These are phyloP conservation scores for Aspergillus versicolor DNA, from an alignment of 2,329 filamentous ascomycete genomes.

Conservation along the genomic window DNA sequence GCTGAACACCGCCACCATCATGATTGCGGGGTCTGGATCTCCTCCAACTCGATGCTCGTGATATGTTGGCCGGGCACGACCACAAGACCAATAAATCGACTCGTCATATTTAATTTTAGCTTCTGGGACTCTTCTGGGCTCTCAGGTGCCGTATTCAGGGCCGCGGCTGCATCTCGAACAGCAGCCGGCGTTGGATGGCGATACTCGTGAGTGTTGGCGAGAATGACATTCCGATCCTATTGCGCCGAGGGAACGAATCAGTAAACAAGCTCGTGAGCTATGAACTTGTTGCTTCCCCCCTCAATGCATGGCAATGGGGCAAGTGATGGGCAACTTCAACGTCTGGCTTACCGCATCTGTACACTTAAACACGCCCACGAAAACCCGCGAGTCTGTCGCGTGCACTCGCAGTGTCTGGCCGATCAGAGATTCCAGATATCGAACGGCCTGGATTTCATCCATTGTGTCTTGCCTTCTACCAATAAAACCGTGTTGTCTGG, in stretches of 20 bases:
- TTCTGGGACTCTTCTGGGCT: slow-evolving; percentile 23
- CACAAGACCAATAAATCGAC: slow-evolving; percentile 82
- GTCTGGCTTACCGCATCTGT: slow-evolving; percentile 72
- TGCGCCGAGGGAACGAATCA: slow-evolving; percentile 14
- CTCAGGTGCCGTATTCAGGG: slow-evolving; percentile 28
- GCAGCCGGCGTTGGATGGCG: slow-evolving; percentile 64
- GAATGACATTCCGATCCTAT: slow-evolving; percentile 84
- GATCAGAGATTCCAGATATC: slow-evolving; percentile 59
- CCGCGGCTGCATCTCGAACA: slow-evolving; percentile 42
- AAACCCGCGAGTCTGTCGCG: slow-evolving; percentile 81
- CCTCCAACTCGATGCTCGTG: slow-evolving; percentile 82
- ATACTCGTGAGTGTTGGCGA: slow-evolving; percentile 86
- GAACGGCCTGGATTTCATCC: slow-evolving; percentile 36
- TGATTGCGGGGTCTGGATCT: slow-evolving; percentile 48
- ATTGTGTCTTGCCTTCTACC: slow-evolving; percentile 27
- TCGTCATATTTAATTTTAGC: slow-evolving; percentile 71
- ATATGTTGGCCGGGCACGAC: slow-evolving; percentile 87
- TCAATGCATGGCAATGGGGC: slow-evolving; percentile 2
- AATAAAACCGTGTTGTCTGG: not conserved
- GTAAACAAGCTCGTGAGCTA: slow-evolving; percentile 2
- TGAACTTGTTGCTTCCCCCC: slow-evolving; percentile 8
- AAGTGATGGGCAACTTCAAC: not conserved
- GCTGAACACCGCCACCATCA: slow-evolving; percentile 11
- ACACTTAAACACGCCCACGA: slow-evolving; percentile 89
- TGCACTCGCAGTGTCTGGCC: slow-evolving; percentile 77